Conservation (phyloP, 495 filamentous ascomycete species). For the Aspergillus ostianus region DNA sequence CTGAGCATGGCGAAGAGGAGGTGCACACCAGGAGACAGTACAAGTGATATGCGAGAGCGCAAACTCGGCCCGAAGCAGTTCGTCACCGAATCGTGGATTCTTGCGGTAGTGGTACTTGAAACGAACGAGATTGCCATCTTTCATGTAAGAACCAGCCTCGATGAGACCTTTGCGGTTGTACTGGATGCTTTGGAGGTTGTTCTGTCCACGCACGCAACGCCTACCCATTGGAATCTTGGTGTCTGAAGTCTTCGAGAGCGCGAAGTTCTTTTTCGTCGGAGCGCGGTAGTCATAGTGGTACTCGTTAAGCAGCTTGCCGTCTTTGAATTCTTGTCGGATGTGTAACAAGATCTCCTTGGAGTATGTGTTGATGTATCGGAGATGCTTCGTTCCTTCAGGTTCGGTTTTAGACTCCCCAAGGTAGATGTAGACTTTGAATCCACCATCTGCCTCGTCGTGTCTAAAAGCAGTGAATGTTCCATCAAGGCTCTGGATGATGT, state of each 20-base stretch:
- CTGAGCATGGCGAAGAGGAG: conserved; percentile 50
- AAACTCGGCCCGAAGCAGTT: conserved; percentile 57
- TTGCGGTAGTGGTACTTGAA: conserved; percentile 62
- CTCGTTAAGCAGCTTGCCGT: conserved; percentile 45
- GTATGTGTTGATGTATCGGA: conserved; percentile 50
- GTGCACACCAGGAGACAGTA: conserved; percentile 58
- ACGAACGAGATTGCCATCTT: conserved; percentile 52
- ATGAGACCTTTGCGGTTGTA: conserved; percentile 58
- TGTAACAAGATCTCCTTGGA: conserved; percentile 46
- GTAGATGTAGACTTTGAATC: conserved; percentile 49
- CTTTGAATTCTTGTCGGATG: conserved; percentile 48
- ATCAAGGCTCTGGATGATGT: conserved; percentile 44
- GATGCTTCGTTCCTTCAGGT: conserved; percentile 38
- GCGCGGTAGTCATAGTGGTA: conserved; percentile 51
- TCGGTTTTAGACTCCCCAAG: conserved; percentile 42
- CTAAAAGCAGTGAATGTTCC: conserved; percentile 50
- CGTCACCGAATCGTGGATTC: conserved; percentile 53
- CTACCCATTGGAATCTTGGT: conserved; percentile 46
- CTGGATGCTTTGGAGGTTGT: conserved; percentile 47
- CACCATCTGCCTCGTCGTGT: conserved; percentile 36
- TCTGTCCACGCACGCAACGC: conserved; percentile 47
- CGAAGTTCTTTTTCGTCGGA: conserved; percentile 33
- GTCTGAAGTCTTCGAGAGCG: conserved; percentile 25
- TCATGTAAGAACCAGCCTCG: conserved; percentile 53
- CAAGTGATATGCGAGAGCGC: conserved; percentile 53